phyloP scores from a whole-genome alignment of 805 yeast species.

The Candida schatavii region DNA sequence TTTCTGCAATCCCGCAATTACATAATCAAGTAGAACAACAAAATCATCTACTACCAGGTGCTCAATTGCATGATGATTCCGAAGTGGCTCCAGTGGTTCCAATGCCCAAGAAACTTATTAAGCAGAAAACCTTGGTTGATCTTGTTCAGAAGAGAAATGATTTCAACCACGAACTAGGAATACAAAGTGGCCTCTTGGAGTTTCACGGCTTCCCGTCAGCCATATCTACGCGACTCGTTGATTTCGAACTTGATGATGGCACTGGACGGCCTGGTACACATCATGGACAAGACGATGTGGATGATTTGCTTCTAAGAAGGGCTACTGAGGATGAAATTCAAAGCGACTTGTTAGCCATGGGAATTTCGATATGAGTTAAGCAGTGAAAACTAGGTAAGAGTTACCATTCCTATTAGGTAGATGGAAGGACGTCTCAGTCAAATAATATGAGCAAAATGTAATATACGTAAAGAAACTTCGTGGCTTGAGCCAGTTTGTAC shows the following conservation, averaged over 20 bases:
- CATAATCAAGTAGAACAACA: conserved; percentile 10
- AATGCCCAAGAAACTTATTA: conserved; percentile 31
- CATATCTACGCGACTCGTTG: conserved; percentile 39
- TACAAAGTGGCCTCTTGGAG: conserved; percentile 61
- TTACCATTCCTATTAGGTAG: too few relatives aligned
- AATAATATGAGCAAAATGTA: too few relatives aligned
- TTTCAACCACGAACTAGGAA: conserved; percentile 65
- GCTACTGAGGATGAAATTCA: conserved; percentile 70
- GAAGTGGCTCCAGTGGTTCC: conserved; percentile 10
- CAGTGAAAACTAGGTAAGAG: too few relatives aligned
- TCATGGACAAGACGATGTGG: conserved; percentile 6
- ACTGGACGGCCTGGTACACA: conserved; percentile 5
- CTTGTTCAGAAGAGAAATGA: conserved; percentile 66
- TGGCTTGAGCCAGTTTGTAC: too few relatives aligned
- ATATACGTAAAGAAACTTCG: too few relatives aligned
- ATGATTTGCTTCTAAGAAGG: conserved; percentile 46
- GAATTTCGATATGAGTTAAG: conserved; percentile 27
- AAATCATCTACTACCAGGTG: not conserved
- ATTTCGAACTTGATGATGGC: conserved; percentile 4
- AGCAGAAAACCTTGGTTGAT: conserved; percentile 35
- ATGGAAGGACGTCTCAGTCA: too few relatives aligned
- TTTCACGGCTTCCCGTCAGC: conserved; percentile 84
- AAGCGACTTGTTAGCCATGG: conserved; percentile 71
- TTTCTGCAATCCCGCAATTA: conserved; percentile 35
- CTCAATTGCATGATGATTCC: not conserved